Evolutionary conservation across 352 stramenopile genomes (phyloP), one percentile per base, ranked within the genome.

Genomic region (Globisporangium sylvaticum): DNA sequence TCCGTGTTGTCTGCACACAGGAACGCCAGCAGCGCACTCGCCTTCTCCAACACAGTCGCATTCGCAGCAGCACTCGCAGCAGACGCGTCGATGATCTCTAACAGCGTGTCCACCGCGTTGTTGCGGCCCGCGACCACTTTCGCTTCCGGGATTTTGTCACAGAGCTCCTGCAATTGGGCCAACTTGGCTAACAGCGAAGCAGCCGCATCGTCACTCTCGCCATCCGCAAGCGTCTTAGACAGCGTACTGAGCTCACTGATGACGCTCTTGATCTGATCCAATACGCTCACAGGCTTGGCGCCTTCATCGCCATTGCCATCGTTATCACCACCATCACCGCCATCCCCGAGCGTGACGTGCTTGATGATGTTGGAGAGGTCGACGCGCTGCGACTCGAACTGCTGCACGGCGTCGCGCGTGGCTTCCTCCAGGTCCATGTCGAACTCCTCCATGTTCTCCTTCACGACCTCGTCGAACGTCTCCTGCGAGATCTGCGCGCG

Each of bases 381-480:
- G 46, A 96, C 88, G 57, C 86, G 87, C 68, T 97, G 87, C 39
- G 85, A 92, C 65, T 87, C 74, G 57, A 97, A 96, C 74, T 97
- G 90, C 67, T 86, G 70, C 34, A 96, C 73, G 1, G 90, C 87
- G 46, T 97, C 90, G 8, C 61, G 66, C 60, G 92, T 77, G 18
- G 90, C 89, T 29, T 95, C 89, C 34, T 88, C 81, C n/a, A 78
- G 66, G 2, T 73, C 69, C 85, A 97, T 95, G 50, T 94, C 90
- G 72, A 97, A 97, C 56, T 97, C 90, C 56, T 92, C 86, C 56
- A 96, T 75, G 78, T 97, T 97, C 73, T 97, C 90, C 42, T 78
- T 66, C 65, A 97, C 90, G 73, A 77, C 88, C 66, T 97, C 89
- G 70, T 97, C 89, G 71, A 97, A 97, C 58, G 90, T 97, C 67